Evolutionary conservation across 2,329 filamentous ascomycete species (phyloP), one percentile per base, ranked within the genome.

Genomic region (Exophiala bonariae): DNA sequence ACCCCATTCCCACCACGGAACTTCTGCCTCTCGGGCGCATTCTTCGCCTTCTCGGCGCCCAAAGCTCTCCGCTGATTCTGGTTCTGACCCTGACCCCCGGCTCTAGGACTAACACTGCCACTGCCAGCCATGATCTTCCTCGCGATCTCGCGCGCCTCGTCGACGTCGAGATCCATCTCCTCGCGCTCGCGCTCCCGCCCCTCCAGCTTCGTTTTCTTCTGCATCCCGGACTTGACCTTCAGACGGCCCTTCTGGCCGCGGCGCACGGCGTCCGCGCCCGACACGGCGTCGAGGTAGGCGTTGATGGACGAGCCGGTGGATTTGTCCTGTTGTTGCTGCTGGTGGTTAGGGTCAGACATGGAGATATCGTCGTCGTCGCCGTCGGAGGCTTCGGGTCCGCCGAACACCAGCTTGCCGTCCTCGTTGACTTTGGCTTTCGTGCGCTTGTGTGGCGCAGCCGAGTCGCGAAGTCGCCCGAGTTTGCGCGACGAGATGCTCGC

Each of bases 401-500:
- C 68, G n/a, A 74, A 63, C 31, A 74, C 50, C 7, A 74, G 63
- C 56, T 71, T 71, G 37, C 71, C 71, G 33, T 74, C 70, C 17
- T 66, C 63, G 38, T 71, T 70, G 45, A 70, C 57, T 56, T 68
- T 70, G 40, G 70, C 69, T 35, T 68, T 59, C 22, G 62, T 70
- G 49, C 64, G 66, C 44, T 63, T 63, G 23, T 64, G 64, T n/a
- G 63, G 61, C 26, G 63, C 61, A 5, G 63, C 64, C 37, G 70
- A 60, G 64, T 72, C 71, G 32, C 69, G 66, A n/a, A 70, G 60
- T 7, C 55, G 48, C 11, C 51, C 52, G 3, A 58, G 49, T 35
- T 56, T 58, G 28, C 41, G 49, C 17, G 47, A 50, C 2, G 91
- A 96, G 61, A 99, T 96, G 65, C 89, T 93, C 44, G 89, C 92